Conservation (phyloP, 83 land plant species). For the Picea abies region DNA sequence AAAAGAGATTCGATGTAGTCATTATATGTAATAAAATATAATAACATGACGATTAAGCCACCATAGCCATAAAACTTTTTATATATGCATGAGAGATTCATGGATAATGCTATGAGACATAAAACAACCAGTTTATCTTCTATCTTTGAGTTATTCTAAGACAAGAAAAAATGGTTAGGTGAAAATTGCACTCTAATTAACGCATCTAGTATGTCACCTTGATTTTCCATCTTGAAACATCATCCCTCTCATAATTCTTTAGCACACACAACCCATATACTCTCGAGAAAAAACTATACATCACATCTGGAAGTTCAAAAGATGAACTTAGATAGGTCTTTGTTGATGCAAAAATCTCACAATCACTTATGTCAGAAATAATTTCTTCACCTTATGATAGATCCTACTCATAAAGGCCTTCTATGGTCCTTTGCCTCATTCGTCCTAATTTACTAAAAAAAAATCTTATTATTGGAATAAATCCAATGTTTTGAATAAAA, state of each 20-base stretch:
- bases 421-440: constrained; percentile 24
- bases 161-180: no score
- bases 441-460: constrained; percentile 16
- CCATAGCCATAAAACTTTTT: no score
- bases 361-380: not conserved
- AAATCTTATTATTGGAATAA: not conserved
- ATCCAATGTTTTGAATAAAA: not conserved
- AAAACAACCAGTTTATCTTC: no score
- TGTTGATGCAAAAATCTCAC: not conserved
- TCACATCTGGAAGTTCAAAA: not conserved
- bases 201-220: not conserved
- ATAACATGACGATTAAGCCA: no score
- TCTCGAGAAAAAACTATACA: not conserved
- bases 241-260: not conserved
- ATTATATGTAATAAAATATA: no score
- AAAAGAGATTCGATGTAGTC: no score
- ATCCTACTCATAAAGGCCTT: constrained; percentile 8
- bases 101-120: no score
- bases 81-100: no score
- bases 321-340: not conserved
- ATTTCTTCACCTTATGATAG: constrained; percentile 1
- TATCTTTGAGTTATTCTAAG: no score
- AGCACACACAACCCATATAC: not conserved
- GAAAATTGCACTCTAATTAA: no score
- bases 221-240: not conserved